These are phyloP conservation scores for Hanseniaspora nectarophila DNA, from an alignment of 805 yeast genomes.

Conservation along the genomic window DNA sequence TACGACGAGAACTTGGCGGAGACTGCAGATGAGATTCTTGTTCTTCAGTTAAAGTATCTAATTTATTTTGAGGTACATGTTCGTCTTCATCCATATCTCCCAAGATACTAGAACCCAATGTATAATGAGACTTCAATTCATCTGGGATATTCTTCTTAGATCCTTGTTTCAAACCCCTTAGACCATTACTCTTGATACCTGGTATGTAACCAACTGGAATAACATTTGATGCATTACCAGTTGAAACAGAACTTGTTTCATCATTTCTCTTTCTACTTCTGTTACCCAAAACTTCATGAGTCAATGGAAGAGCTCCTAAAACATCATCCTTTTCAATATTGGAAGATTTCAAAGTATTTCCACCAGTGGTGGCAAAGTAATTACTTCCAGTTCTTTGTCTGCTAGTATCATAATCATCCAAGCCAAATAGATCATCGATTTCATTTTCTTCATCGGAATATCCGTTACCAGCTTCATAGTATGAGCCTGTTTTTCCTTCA, in stretches of 20 bases:
- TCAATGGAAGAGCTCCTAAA: constrained; percentile 2
- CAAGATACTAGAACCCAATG: constrained; percentile 35
- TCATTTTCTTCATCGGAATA: constrained; percentile 20
- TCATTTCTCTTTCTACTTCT: constrained; percentile 3
- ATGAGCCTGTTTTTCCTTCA: constrained; percentile 21
- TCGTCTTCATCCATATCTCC: constrained; percentile 30
- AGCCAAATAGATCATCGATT: constrained; percentile 18
- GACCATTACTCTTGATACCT: constrained; percentile 52
- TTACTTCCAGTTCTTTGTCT: not conserved
- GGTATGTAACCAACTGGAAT: constrained; percentile 90
- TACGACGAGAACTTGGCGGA: not conserved
- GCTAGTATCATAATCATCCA: not conserved
- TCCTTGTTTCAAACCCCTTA: constrained; percentile 12
- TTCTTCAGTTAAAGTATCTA: constrained; percentile 1
- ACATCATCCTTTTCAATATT: constrained; percentile 16
- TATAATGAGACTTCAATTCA: constrained; percentile 27
- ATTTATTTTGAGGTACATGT: constrained; percentile 9
- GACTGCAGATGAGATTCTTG: not conserved
- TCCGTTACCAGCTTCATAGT: constrained; percentile 17
- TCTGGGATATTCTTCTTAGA: constrained; percentile 15
- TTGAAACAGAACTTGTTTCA: constrained; percentile 15
- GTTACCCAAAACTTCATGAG: not conserved
- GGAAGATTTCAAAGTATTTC: constrained; percentile 18
- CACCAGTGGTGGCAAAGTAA: not conserved
- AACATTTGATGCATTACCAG: constrained; percentile 70